A percentile compares a stretch with the other conserved stretches of the same genome.
These are phyloP conservation scores for Aspergillus glaucus DNA, from an alignment of 2,329 filamentous ascomycete genomes.

Conservation along the genomic window DNA sequence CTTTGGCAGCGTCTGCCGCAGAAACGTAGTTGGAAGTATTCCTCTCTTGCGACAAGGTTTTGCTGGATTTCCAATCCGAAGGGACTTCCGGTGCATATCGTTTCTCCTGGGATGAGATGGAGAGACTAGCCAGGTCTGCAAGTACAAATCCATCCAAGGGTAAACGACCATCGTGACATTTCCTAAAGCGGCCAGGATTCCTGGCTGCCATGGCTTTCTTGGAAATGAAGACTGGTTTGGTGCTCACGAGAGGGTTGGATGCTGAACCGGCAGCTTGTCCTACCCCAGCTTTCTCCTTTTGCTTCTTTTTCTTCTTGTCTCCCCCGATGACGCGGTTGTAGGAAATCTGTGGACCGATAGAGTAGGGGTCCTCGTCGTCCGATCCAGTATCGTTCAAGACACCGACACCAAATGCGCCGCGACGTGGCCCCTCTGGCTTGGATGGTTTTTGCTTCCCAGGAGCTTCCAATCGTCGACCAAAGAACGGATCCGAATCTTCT, in stretches of 20 bases:
- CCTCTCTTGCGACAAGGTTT: constrained; percentile 35
- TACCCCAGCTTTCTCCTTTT: constrained; percentile 21
- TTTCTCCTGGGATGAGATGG: constrained; percentile 39
- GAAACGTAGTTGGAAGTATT: constrained; percentile 51
- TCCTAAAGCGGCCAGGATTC: constrained; percentile 49
- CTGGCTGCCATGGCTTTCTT: constrained; percentile 50
- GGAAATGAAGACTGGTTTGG: constrained; percentile 69
- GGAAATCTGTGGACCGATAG: constrained; percentile 81
- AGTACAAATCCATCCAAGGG: constrained; percentile 77
- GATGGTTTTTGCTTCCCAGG: constrained; percentile 32
- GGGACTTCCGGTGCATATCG: constrained; percentile 40
- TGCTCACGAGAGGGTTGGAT: constrained; percentile 58
- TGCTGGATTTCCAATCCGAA: constrained; percentile 63
- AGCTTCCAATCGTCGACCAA: constrained; percentile 25
- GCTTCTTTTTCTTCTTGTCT: constrained; percentile 68
- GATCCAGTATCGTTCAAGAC: constrained; percentile 89
- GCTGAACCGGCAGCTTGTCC: constrained; percentile 36
- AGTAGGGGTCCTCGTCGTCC: constrained; percentile 91
- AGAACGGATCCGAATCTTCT: constrained; percentile 31
- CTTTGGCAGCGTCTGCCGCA: constrained; percentile 69
- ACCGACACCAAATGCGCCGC: constrained; percentile 76
- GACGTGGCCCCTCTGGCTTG: constrained; percentile 50
- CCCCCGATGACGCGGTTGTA: constrained; percentile 78
- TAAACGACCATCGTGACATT: constrained; percentile 76
- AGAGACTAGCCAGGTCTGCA: constrained; percentile 48